A percentile compares a stretch with the other conserved stretches of the same genome.
phyloP scores from a whole-genome alignment of 1,139 yeast species.

The Debaryomyces robertsiae region DNA sequence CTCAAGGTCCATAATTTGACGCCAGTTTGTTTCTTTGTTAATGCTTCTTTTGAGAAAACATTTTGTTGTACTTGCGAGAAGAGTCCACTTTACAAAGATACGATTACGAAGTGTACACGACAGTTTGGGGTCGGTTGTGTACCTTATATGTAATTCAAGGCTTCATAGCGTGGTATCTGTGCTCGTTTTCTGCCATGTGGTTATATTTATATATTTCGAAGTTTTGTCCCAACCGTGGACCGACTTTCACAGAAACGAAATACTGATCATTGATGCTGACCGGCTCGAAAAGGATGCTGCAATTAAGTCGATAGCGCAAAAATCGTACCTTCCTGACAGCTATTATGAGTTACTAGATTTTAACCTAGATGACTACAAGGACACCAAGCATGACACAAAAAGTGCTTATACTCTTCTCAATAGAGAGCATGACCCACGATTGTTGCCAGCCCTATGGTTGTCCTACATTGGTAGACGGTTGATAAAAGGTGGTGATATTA shows the following conservation, averaged over 20 bases:
- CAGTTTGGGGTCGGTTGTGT: not conserved
- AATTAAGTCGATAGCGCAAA: too few relatives aligned
- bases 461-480: conserved; percentile 10
- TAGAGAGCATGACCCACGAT: conserved; percentile 20
- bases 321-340: conserved; percentile 2
- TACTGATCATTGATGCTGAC: conserved; percentile 6
- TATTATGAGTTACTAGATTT: not conserved
- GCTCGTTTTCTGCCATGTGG: not conserved
- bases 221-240: not conserved
- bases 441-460: conserved; percentile 21
- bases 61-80: not conserved
- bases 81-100: not conserved
- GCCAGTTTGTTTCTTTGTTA: too few relatives aligned
- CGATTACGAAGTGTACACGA: not conserved
- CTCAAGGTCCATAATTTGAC: too few relatives aligned
- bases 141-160: not conserved
- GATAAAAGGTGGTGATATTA: not conserved
- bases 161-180: not conserved
- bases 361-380: too few relatives aligned
- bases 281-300: not conserved
- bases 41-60: not conserved
- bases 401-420: conserved; percentile 2
- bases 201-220: not conserved
- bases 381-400: not conserved
- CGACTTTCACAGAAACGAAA: not conserved